These are phyloP conservation scores for Bipolaris victoriae DNA, from an alignment of 2,329 filamentous ascomycete species.

Conservation along the genomic window DNA sequence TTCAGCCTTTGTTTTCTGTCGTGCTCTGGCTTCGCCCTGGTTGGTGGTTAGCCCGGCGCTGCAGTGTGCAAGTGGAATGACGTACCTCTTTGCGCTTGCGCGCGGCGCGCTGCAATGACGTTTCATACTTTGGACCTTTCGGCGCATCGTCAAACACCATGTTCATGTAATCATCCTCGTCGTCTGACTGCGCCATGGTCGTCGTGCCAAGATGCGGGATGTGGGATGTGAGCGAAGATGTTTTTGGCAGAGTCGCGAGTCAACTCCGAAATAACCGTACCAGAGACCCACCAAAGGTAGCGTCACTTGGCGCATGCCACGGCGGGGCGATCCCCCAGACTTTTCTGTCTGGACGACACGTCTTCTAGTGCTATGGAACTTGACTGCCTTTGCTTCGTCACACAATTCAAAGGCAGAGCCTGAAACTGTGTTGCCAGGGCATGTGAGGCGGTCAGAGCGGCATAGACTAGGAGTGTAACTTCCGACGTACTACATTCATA, in stretches of 20 bases:
- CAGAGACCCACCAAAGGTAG: constrained; percentile 24
- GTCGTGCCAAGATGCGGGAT: background rate
- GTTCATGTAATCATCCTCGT: constrained; percentile 96
- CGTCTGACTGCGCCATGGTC: constrained; percentile 58
- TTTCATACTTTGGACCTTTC: constrained; percentile 59
- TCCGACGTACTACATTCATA: background rate
- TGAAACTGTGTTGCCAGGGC: background rate
- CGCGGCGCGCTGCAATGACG: constrained; percentile 65
- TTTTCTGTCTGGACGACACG: constrained; percentile 15
- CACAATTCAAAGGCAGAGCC: background rate
- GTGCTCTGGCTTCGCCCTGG: constrained; percentile 39
- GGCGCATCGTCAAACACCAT: constrained; percentile 81
- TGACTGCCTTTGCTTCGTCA: background rate
- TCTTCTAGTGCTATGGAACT: background rate
- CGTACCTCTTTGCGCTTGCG: constrained; percentile 60
- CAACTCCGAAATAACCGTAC: constrained; percentile 12
- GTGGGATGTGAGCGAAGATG: background rate
- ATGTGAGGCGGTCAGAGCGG: background rate
- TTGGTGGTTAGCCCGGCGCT: constrained; percentile 18
- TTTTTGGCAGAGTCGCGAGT: constrained; percentile 9
- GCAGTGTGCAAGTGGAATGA: background rate
- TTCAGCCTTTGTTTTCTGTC: constrained; percentile 78
- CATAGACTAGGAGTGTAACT: background rate
- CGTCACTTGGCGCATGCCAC: constrained; percentile 19
- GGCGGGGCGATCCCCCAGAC: constrained; percentile 19